Evolutionary conservation across 139 green algal genomes (phyloP), one percentile per base, ranked within the genome.

Genomic region (Picochlorum costavermella): DNA sequence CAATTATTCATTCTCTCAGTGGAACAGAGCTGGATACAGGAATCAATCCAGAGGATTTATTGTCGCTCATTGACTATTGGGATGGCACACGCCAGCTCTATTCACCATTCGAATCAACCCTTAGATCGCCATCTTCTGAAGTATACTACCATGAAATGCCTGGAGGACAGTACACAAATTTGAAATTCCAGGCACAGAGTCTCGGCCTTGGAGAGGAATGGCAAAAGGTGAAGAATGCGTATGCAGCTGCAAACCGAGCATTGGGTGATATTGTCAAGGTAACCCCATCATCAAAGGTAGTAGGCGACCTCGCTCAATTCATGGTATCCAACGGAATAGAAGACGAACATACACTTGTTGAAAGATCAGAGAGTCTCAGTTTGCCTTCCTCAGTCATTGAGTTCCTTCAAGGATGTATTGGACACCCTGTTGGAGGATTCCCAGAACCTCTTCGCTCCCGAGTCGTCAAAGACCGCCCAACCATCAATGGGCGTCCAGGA

Each of bases 81-180:
- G 88, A 95, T 75, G 56, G 81, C 49, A 86, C 83, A 5, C 82
- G 90, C 33, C 80, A 77, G 48, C 67, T 96, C 55, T 97, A 97
- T 72, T 65, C 77, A n/a, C 90, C 84, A 12, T 97, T 92, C 61
- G 91, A 97, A 81, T 85, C 68, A 46, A 85, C 84, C 74, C 73
- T 91, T 63, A 65, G 80, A 78, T 59, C 68, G 50, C 76, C 55
- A 72, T 65, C 71, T 78, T 63, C 69, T 30, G 88, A 96, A 59
- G 90, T 97, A 51, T 97, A 96, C 78, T 60, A 81, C 51, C 91
- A 97, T 74, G 88, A 96, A 74, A 97, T 97, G 88, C 91, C 91
- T 10, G 91, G 91, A 23, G 88, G 74, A 45, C 83, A 95, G 74
- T 95, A 92, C 79, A 92, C 88, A 66, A 95, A 95, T 80, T 73